These are phyloP conservation scores for Coemansia sp. DNA, from an alignment of 192 early-diverging fungal genomes.

Conservation along the genomic window DNA sequence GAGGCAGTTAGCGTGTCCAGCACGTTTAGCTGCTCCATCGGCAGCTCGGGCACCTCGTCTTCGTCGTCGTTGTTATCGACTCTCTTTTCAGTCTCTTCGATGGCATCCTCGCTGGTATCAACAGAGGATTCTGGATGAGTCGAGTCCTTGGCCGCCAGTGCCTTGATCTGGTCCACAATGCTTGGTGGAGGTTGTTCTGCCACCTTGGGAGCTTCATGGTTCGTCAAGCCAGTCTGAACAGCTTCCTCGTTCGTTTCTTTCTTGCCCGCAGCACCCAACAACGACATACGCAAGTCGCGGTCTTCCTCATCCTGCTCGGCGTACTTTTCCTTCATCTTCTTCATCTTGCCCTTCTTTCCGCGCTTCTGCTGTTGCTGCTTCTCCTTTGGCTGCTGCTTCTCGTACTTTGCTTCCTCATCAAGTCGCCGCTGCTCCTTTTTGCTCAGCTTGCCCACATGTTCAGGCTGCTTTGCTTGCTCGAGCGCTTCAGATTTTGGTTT, in stretches of 20 bases:
- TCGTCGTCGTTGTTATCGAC: conserved; percentile 13
- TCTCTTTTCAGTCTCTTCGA: not conserved
- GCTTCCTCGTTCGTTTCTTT: conserved; percentile 39
- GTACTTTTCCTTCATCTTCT: conserved; percentile 94
- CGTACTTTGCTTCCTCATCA: conserved; percentile 37
- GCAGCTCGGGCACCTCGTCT: conserved; percentile 35
- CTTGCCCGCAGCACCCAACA: conserved; percentile 67
- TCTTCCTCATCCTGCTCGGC: conserved; percentile 92
- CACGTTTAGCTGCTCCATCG: conserved; percentile 56
- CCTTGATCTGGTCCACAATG: conserved; percentile 30
- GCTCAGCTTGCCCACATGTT: conserved; percentile 22
- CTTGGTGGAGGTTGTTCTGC: conserved; percentile 8
- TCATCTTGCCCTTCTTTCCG: conserved; percentile 84
- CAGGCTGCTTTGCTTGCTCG: not conserved
- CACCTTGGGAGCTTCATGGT: not conserved
- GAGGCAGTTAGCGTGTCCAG: conserved; percentile 80
- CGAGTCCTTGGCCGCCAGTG: not conserved
- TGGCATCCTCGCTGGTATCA: not conserved
- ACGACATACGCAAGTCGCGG: conserved; percentile 72
- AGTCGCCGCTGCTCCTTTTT: conserved; percentile 43
- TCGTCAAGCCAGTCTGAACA: not conserved
- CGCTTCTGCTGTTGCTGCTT: conserved; percentile 57
- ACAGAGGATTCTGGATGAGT: not conserved
- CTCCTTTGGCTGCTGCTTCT: conserved; percentile 21
- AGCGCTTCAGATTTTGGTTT: conserved; percentile 51